Conservation (phyloP, 352 stramenopile genomes). For the Phytophthora rubi region DNA sequence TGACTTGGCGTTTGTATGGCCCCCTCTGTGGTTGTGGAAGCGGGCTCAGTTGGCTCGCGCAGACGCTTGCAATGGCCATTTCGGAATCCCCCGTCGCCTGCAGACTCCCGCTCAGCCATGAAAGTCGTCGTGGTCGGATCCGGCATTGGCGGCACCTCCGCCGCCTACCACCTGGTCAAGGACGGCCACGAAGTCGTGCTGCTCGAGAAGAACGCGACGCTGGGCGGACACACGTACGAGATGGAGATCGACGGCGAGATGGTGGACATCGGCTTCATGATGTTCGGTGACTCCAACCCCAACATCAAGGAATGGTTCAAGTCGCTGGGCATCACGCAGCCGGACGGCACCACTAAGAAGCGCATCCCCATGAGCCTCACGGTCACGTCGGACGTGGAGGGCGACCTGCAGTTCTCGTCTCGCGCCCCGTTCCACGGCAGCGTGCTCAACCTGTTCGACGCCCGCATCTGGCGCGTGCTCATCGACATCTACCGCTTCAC, state of each 20-base stretch:
- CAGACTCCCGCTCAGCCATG: constrained; percentile 41
- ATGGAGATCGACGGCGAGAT: constrained; percentile 88
- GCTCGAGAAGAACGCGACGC: constrained; percentile 81
- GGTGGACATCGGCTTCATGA: constrained; percentile 91
- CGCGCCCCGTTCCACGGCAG: constrained; percentile 73
- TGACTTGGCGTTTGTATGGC: constrained; percentile 43
- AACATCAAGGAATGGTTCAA: constrained; percentile 93
- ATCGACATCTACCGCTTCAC: constrained; percentile 90
- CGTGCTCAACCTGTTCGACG: constrained; percentile 72
- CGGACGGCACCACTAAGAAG: constrained; percentile 87
- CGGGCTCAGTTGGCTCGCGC: constrained; percentile 21
- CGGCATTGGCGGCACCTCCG: constrained; percentile 83
- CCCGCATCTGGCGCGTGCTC: constrained; percentile 84
- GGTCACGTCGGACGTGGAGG: constrained; percentile 80
- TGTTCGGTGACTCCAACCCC: constrained; percentile 91
- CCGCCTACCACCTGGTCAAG: constrained; percentile 85
- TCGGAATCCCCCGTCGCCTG: constrained; percentile 12
- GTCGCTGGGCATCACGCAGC: constrained; percentile 82
- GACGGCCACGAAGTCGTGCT: constrained; percentile 85
- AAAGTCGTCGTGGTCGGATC: constrained; percentile 88
- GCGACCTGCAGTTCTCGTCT: constrained; percentile 89
- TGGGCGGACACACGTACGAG: constrained; percentile 86
- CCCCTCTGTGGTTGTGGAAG: constrained; percentile 30
- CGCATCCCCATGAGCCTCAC: constrained; percentile 90
- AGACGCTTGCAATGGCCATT: constrained; percentile 30